Percentiles rank a stretch among this genome's conserved stretches.
Evolutionary conservation across 305 asterid genomes (phyloP).

Genomic region (Fraxinus floribunda): DNA sequence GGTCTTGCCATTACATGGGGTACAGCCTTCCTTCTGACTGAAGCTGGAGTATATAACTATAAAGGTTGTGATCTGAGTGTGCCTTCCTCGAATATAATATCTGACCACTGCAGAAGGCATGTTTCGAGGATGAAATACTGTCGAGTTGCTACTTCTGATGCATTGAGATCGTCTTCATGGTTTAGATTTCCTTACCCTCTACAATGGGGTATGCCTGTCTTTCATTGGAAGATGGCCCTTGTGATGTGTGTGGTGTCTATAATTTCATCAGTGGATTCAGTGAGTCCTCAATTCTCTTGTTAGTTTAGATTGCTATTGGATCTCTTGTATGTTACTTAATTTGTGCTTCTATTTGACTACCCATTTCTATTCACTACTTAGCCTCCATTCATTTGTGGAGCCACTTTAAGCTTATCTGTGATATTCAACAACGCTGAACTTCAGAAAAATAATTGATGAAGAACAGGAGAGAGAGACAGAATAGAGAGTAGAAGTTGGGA

Average conservation of each 20-base stretch:
- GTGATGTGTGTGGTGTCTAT: constrained; percentile 94
- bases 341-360: neutral
- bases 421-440: neutral
- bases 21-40: constrained; percentile 73
- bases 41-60: constrained; percentile 72
- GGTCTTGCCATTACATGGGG: constrained; percentile 86
- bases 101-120: constrained; percentile 86
- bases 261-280: constrained; percentile 91
- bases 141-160: constrained; percentile 87
- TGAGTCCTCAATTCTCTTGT: constrained; percentile 40
- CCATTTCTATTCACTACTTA: neutral
- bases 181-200: constrained; percentile 93
- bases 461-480: neutral
- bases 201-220: constrained; percentile 95
- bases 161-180: constrained; percentile 82
- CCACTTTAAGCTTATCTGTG: neutral
- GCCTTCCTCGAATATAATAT: constrained; percentile 74
- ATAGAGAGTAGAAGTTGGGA: neutral
- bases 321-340: neutral
- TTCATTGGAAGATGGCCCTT: constrained; percentile 88
- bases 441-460: neutral
- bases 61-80: constrained; percentile 77
- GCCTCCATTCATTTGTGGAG: neutral
- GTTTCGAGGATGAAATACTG: constrained; percentile 78
- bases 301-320: constrained; percentile 11